A percentile compares a stretch with the other conserved stretches of the same genome.
These are phyloP conservation scores for Penicillium sumatraense DNA, from an alignment of 2,329 filamentous ascomycete genomes.

Conservation along the genomic window DNA sequence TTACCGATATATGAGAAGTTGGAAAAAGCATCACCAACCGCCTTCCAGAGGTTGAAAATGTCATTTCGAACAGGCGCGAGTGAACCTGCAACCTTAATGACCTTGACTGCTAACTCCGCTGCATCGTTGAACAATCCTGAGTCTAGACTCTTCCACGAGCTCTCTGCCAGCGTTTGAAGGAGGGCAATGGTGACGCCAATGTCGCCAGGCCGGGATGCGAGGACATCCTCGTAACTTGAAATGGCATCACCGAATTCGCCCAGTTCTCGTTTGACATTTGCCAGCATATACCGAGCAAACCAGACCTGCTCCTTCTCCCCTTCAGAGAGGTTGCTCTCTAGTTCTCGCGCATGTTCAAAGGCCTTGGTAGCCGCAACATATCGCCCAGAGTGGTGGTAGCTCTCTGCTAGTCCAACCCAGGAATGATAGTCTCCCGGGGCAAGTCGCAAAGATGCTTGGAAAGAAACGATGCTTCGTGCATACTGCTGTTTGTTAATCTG, in stretches of 20 bases:
- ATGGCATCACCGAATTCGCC: constrained; percentile 89
- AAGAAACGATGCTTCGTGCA: constrained; percentile 84
- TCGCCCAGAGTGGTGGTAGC: constrained; percentile 90
- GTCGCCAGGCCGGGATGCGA: constrained; percentile 70
- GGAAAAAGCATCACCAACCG: constrained; percentile 83
- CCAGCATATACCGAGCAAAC: constrained; percentile 97
- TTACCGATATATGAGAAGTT: constrained; percentile 80
- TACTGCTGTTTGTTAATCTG: constrained; percentile 95
- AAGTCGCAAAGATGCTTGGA: constrained; percentile 85
- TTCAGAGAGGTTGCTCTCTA: constrained; percentile 66
- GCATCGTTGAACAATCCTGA: constrained; percentile 87
- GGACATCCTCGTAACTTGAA: constrained; percentile 73
- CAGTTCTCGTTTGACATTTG: constrained; percentile 89
- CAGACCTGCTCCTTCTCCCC: constrained; percentile 72
- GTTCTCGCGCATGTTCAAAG: constrained; percentile 79
- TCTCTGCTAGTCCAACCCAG: constrained; percentile 96
- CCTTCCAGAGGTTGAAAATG: constrained; percentile 95
- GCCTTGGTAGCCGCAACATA: constrained; percentile 94
- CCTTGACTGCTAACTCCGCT: constrained; percentile 69
- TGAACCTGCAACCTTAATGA: constrained; percentile 68
- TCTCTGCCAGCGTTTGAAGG: constrained; percentile 86
- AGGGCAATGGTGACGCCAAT: constrained; percentile 87
- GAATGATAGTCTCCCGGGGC: constrained; percentile 88
- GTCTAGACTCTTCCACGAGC: constrained; percentile 74
- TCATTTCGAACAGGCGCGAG: constrained; percentile 66